Percentiles rank a stretch among this genome's conserved stretches.
Conservation (phyloP, 2,329 filamentous ascomycete species). For the Aspergillus versicolor region DNA sequence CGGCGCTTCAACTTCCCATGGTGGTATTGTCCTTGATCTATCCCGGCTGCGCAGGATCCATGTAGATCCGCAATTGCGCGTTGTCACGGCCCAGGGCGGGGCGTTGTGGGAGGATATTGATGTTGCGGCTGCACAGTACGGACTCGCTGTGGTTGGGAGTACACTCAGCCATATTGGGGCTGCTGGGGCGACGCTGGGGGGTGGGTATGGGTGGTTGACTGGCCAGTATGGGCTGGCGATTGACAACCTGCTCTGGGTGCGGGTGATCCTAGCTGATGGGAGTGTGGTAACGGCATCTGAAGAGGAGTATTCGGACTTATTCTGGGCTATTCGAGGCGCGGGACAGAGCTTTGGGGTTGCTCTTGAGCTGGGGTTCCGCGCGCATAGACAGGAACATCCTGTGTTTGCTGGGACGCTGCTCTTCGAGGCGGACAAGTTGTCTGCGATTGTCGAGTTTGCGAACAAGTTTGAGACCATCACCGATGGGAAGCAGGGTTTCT, state of each 20-base stretch:
- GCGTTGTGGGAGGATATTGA: constrained; percentile 53
- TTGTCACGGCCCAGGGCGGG: constrained; percentile 54
- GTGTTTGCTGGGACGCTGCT: constrained; percentile 35
- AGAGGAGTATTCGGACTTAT: constrained; percentile 46
- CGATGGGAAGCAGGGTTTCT: constrained; percentile 9
- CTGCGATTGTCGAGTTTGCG: constrained; percentile 18
- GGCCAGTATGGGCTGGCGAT: constrained; percentile 54
- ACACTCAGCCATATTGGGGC: constrained; percentile 62
- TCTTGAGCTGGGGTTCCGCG: constrained; percentile 41
- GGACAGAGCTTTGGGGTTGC: constrained; percentile 45
- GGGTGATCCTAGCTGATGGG: constrained; percentile 41
- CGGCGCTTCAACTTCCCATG: constrained; percentile 11
- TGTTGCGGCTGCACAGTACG: constrained; percentile 48
- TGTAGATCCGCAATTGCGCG: constrained; percentile 48
- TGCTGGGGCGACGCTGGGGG: constrained; percentile 56
- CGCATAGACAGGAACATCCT: constrained; percentile 30
- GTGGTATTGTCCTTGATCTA: constrained; percentile 58
- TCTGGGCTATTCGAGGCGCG: constrained; percentile 48
- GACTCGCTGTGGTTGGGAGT: constrained; percentile 59
- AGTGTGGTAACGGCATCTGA: constrained; percentile 37
- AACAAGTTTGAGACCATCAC: constrained; percentile 7
- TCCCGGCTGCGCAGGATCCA: constrained; percentile 50
- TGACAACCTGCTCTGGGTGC: constrained; percentile 45
- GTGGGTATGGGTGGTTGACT: constrained; percentile 58
- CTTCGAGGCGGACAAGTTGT: constrained; percentile 23